Percentiles rank a stretch among this genome's conserved stretches.
These are phyloP conservation scores for Tritrichomonas foetus DNA, from an alignment of 208 protist genomes.

Conservation along the genomic window DNA sequence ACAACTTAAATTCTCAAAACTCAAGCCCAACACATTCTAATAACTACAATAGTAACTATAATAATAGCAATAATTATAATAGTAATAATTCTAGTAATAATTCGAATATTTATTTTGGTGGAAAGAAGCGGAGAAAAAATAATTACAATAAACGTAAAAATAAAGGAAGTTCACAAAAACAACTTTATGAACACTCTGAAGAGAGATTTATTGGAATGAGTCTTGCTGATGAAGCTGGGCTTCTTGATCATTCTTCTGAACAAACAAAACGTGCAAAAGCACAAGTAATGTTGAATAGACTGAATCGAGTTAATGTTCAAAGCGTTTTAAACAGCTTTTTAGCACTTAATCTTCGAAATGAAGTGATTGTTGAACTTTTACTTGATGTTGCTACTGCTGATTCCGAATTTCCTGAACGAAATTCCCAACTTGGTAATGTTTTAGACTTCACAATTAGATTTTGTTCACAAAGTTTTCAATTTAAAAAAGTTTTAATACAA, in stretches of 20 bases:
- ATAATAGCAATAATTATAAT: background rate
- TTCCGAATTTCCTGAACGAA: constrained; percentile 36
- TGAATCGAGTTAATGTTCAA: background rate
- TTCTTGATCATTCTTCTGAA: background rate
- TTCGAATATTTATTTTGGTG: too few relatives aligned
- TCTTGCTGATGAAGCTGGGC: background rate
- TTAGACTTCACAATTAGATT: background rate
- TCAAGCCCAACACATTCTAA: too few relatives aligned
- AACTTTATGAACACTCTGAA: background rate
- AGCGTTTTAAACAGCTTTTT: background rate
- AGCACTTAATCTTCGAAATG: background rate
- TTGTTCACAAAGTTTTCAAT: background rate
- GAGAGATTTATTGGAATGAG: background rate
- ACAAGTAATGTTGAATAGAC: background rate
- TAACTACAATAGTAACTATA: too few relatives aligned
- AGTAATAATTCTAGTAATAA: background rate
- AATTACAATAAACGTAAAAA: background rate
- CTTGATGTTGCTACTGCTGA: background rate
- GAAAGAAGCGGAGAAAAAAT: background rate
- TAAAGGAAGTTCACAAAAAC: background rate
- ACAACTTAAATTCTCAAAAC: too few relatives aligned
- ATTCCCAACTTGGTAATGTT: background rate
- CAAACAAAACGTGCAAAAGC: background rate
- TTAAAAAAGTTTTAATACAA: background rate
- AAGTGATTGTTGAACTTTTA: background rate